Evolutionary conservation across 768 basidiomycete species (phyloP).

Genomic region (Suillus subaureus): DNA sequence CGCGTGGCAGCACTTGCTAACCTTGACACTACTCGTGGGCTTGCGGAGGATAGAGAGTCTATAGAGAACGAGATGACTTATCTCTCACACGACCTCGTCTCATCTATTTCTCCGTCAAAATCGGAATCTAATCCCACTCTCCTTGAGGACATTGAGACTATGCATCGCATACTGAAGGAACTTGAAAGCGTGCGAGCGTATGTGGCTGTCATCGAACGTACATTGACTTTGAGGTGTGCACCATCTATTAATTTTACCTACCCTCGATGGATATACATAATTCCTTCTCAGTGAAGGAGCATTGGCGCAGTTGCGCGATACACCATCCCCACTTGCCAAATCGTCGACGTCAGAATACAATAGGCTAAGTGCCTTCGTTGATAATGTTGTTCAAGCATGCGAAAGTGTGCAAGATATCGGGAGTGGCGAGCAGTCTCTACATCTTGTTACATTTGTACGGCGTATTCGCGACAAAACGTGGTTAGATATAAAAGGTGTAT

Average conservation of each 20-base stretch:
- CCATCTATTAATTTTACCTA: conserved; percentile 4
- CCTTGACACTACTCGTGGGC: conserved; percentile 66
- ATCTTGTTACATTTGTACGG: conserved; percentile 63
- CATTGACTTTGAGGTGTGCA: conserved; percentile 69
- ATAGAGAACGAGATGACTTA: conserved; percentile 77
- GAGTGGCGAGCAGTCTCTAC: conserved; percentile 51
- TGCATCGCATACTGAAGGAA: conserved; percentile 78
- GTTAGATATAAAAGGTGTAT: conserved; percentile 65
- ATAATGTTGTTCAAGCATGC: conserved; percentile 48
- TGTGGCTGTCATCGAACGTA: conserved; percentile 71
- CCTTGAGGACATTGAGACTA: conserved; percentile 77
- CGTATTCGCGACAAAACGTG: conserved; percentile 72
- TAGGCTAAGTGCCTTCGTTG: conserved; percentile 62
- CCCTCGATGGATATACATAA: conserved; percentile 14
- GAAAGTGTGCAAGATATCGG: conserved; percentile 46
- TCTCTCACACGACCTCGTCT: conserved; percentile 65
- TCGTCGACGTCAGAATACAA: conserved; percentile 59
- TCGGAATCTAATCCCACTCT: conserved; percentile 60
- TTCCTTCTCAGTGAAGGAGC: conserved; percentile 54
- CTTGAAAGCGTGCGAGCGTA: conserved; percentile 77
- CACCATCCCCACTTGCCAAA: conserved; percentile 42
- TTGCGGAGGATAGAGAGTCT: conserved; percentile 75
- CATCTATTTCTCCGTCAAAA: conserved; percentile 45
- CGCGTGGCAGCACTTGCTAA: conserved; percentile 49
- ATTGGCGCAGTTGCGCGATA: conserved; percentile 49